Percentiles rank a stretch among this genome's conserved stretches.
Evolutionary conservation across 2,329 filamentous ascomycete species (phyloP).

Genomic region (Cordyceps farinosa): DNA sequence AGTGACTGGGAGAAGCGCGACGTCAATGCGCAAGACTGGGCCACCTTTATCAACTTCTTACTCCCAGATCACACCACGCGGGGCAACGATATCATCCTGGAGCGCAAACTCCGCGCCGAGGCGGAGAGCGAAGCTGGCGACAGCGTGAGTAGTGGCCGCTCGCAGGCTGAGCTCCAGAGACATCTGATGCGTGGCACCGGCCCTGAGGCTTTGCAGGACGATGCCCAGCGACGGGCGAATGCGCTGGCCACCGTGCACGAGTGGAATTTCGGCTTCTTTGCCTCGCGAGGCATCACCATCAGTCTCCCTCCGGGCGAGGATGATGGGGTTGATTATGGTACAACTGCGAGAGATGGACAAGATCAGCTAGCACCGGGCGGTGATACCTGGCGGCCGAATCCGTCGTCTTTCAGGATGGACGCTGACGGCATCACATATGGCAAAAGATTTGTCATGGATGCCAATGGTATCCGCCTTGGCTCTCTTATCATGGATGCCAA

Average conservation of each 20-base stretch:
- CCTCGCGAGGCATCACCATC: constrained; percentile 46
- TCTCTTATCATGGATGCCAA: constrained; percentile 40
- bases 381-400: neutral
- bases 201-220: constrained; percentile 14
- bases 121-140: constrained; percentile 25
- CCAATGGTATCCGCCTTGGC: constrained; percentile 45
- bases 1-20: constrained; percentile 39
- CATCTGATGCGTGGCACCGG: constrained; percentile 31
- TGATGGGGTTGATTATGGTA: neutral
- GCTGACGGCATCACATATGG: constrained; percentile 43
- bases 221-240: constrained; percentile 28
- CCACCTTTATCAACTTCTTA: constrained; percentile 55
- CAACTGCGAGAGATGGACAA: neutral
- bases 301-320: constrained; percentile 26
- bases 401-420: constrained; percentile 36
- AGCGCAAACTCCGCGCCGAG: constrained; percentile 47
- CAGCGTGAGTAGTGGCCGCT: constrained; percentile 23
- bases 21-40: constrained; percentile 53
- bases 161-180: constrained; percentile 41
- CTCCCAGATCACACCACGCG: constrained; percentile 45
- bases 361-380: constrained; percentile 8
- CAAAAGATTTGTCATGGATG: constrained; percentile 41
- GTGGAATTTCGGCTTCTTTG: constrained; percentile 58
- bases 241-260: constrained; percentile 44
- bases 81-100: constrained; percentile 45